Base-by-base conservation (phyloP, 306 rosid species). In the Lathyrus tuberosus region DNA sequence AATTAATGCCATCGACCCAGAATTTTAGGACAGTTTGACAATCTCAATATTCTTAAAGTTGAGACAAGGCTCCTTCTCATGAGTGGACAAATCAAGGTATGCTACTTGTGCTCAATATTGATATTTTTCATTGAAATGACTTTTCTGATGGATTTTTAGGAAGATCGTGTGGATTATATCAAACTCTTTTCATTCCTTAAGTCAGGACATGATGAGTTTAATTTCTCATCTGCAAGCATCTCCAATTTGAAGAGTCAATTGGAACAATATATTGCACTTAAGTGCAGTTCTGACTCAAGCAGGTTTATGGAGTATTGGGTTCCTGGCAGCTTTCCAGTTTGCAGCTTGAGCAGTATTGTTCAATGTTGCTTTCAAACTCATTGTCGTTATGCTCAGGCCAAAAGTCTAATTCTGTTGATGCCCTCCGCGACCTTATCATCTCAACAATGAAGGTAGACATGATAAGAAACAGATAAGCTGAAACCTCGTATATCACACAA, bases 341-440 rank as follows among this genome's bases (percentile, higher is more conserved):
- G n/a, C n/a, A n/a, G n/a, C n/a, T n/a, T n/a, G 82, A 81, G 74
- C 85, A 81, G 82, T 81, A 81, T 69, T 81, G 85, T 73, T 69
- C 82, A 24, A 18, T 74, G 69, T 62, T 81, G 48, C 82, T 81
- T 54, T 77, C 85, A 67, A 64, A 77, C 71, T 68, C 72, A 48
- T 40, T 65, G 31, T 16, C 65, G 41, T 67, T 81, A 73, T 69
- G 77, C 65, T 81, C 85, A 38, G 56, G 77, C 75, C 61, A 47
- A n/a, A 81, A 73, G 67, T 63, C 52, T 8, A 62, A 47, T 61
- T 14, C 69, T 5, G 61, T 59, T 59, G 79, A 73, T 58, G 77
- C 74, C 26, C 79, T 81, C 65, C 77, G 31, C 14, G 80, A 68
- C 42, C 76, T 81, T 49, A 42, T 73, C 14, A 69, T 63, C 65